Base-by-base conservation (phyloP, 768 basidiomycete species). In the Rhizopogon vinicolor region DNA sequence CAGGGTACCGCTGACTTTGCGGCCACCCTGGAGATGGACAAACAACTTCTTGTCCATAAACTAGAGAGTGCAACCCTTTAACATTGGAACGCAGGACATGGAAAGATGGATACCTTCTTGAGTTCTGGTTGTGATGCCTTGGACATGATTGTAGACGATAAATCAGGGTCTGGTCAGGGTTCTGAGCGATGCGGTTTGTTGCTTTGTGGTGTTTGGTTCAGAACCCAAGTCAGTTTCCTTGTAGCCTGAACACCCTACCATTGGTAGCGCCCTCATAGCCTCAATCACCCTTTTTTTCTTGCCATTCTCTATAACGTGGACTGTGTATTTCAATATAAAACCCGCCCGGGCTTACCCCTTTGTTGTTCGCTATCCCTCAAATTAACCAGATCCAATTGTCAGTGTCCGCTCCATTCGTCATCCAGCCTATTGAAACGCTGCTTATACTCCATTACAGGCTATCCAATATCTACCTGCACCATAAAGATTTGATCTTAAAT, bases 41-140 rank as follows among this genome's bases (percentile, higher is more conserved):
- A 95, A 95, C 62, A 98, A 76, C 66, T 89, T 91, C 78, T 98
- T 96, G 82, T 99, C 97, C 95, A 99, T 98, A 69, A 97, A 99
- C 91, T 98, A 43, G 25, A 48, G 7, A 37, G 35, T 13, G 35
- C 3, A 31, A 10, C 10, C 29, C 14, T 39, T 35, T 3, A 33
- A 33, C 44, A 33, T 16, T 22, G 33, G 37, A 42, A 63, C 43
- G 19, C 10, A 43, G 57, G 44, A 43, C 14, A 8, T 41, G 41
- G 19, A 50, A 22, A 53, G 19, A 52, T 10, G 56, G 61, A n/a
- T n/a, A 94, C 96, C 86, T 96, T 98, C 82, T 97, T 98, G 58
- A 98, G 81, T 71, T 98, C 96, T 58, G 96, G 96, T 72, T 97
- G 93, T 44, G 93, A 92, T 63, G 93, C 91, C 78, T 93, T 93